Percentiles rank a stretch among this genome's conserved stretches.
Conservation (phyloP, 202 grass and related monocot species). For the Brachypodium distachyon region DNA sequence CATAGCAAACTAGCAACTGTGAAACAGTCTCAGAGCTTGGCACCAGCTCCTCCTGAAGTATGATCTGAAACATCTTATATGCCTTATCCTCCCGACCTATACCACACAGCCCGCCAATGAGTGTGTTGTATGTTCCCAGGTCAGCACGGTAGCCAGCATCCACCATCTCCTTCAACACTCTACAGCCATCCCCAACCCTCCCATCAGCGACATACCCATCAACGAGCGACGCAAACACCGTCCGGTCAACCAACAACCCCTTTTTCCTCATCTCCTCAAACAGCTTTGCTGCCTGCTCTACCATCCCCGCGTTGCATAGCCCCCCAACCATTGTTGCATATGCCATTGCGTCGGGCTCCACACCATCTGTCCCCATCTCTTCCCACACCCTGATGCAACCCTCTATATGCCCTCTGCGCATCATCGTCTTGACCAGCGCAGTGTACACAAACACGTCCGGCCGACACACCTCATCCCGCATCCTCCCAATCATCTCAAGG, state of each 20-base stretch:
- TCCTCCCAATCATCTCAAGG: constrained; percentile 43
- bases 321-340: constrained; percentile 61
- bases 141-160: constrained; percentile 62
- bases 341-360: constrained; percentile 49
- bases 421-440: constrained; percentile 58
- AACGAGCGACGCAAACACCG: constrained; percentile 48
- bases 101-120: constrained; percentile 65
- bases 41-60: constrained; percentile 47
- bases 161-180: constrained; percentile 68
- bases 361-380: constrained; percentile 60
- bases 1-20: constrained; percentile 57
- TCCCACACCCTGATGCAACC: constrained; percentile 78
- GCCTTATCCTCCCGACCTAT: constrained; percentile 58
- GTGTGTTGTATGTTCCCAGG: constrained; percentile 63
- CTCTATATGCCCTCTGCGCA: constrained; percentile 49
- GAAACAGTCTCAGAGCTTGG: constrained; percentile 49
- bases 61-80: constrained; percentile 59
- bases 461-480: constrained; percentile 52
- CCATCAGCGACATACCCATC: constrained; percentile 45
- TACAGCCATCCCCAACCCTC: constrained; percentile 50
- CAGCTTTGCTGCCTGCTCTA: constrained; percentile 49
- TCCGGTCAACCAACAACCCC: constrained; percentile 58
- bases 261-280: constrained; percentile 67
- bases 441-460: constrained; percentile 82
- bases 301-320: constrained; percentile 50